Conservation (phyloP, 225 moss, liverwort and hornwort genomes). For the Sphagnum tenellum region DNA sequence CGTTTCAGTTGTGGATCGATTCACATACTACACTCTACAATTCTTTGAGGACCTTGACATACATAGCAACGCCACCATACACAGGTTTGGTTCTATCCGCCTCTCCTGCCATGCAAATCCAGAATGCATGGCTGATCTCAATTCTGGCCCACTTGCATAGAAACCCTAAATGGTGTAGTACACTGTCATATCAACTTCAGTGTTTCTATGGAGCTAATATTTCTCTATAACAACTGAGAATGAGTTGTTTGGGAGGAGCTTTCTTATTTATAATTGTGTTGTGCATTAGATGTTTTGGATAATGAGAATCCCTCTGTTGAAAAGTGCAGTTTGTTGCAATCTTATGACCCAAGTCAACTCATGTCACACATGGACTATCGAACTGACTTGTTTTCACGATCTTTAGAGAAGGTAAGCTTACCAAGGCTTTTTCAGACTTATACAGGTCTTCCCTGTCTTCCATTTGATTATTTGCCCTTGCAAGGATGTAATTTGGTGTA, state of each 20-base stretch:
- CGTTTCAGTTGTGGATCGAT: conserved; percentile 98
- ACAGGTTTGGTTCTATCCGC: conserved; percentile 30
- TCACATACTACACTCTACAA: conserved; percentile 91
- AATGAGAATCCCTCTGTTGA: neutral
- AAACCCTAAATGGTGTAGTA: too few relatives aligned
- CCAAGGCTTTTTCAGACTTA: too few relatives aligned
- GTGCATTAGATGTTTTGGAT: conserved; percentile 1
- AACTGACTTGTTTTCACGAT: conserved; percentile 71
- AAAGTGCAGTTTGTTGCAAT: conserved; percentile 61
- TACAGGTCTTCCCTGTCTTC: too few relatives aligned
- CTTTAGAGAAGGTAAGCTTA: conserved; percentile 57
- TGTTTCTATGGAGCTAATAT: neutral
- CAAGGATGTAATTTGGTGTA: too few relatives aligned
- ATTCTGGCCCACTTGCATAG: too few relatives aligned
- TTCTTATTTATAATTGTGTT: neutral
- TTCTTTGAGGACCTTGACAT: conserved; percentile 90
- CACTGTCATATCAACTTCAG: neutral
- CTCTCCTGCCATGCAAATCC: neutral
- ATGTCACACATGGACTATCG: conserved; percentile 85
- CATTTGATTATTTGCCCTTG: too few relatives aligned
- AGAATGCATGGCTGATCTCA: too few relatives aligned
- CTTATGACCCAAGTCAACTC: conserved; percentile 69
- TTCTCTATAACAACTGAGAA: too few relatives aligned
- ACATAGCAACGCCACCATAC: conserved; percentile 73
- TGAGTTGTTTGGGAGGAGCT: too few relatives aligned